These are phyloP conservation scores for Fusarium clavum DNA, from an alignment of 2,329 filamentous ascomycete genomes.

Conservation along the genomic window DNA sequence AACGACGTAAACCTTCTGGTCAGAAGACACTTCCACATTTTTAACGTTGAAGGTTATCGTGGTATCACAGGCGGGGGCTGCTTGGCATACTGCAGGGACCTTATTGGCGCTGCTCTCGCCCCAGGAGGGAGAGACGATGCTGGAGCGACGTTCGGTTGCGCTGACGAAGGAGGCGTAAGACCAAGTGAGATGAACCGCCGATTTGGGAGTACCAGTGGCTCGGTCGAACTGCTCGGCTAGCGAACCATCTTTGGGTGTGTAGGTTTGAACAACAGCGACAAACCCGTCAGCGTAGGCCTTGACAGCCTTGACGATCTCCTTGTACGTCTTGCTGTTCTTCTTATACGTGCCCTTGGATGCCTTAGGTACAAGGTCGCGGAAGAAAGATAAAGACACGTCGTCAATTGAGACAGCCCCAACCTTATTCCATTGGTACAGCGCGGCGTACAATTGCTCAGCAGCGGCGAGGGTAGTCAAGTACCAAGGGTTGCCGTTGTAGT, in stretches of 20 bases:
- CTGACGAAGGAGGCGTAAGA: slow-evolving; percentile 76
- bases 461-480: slow-evolving; percentile 78
- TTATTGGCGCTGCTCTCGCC: slow-evolving; percentile 43
- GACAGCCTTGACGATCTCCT: slow-evolving; percentile 20
- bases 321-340: slow-evolving; percentile 18
- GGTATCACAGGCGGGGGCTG: slow-evolving; percentile 43
- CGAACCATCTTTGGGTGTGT: slow-evolving; percentile 70
- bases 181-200: slow-evolving; percentile 77
- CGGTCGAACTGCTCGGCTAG: slow-evolving; percentile 74
- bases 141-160: slow-evolving; percentile 64
- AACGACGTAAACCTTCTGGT: slow-evolving; percentile 39
- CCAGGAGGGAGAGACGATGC: slow-evolving; percentile 67
- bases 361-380: slow-evolving; percentile 20
- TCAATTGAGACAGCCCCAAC: slow-evolving; percentile 65
- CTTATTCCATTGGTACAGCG: slow-evolving; percentile 74
- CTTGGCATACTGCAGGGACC: slow-evolving; percentile 31
- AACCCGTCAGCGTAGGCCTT: slow-evolving; percentile 26
- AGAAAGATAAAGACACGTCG: slow-evolving; percentile 14
- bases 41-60: slow-evolving; percentile 40
- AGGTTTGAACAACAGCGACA: slow-evolving; percentile 64
- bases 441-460: slow-evolving; percentile 81
- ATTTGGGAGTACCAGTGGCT: slow-evolving; percentile 62
- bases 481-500: slow-evolving; percentile 83
- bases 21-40: slow-evolving; percentile 21
- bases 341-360: slow-evolving; percentile 20